Percentiles rank a stretch among this genome's conserved stretches.
Conservation (phyloP, 306 rosid species). For the Trifolium subterraneum region DNA sequence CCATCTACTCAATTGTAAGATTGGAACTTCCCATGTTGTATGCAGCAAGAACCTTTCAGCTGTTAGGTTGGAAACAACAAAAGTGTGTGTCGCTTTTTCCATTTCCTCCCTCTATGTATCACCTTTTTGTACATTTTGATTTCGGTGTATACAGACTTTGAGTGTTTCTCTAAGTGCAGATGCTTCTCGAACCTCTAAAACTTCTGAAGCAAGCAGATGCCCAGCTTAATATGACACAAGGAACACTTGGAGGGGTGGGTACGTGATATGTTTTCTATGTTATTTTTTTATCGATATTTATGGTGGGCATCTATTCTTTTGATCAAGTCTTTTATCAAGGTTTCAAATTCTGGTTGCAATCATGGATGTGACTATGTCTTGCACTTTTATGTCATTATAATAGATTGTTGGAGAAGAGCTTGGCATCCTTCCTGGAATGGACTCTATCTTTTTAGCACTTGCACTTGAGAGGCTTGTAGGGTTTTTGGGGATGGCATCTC, state of each 20-base stretch:
- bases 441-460: slow-evolving; percentile 65
- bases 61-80: slow-evolving; percentile 91
- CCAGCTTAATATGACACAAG: slow-evolving; percentile 85
- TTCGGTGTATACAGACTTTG: slow-evolving; percentile 30
- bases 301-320: slow-evolving; percentile 16
- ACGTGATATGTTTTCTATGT: slow-evolving; percentile 49
- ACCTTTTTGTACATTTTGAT: slow-evolving; percentile 17
- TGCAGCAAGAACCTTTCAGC: slow-evolving; percentile 83
- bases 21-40: slow-evolving; percentile 68
- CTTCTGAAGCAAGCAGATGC: slow-evolving; percentile 87
- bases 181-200: slow-evolving; percentile 84
- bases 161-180: slow-evolving; percentile 54
- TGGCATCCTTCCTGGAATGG: slow-evolving; percentile 94
- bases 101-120: slow-evolving; percentile 32
- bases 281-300: slow-evolving; percentile 32
- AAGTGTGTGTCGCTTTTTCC: slow-evolving; percentile 56
- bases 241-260: slow-evolving; percentile 93
- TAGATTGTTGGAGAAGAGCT: slow-evolving; percentile 98
- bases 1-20: slow-evolving; percentile 77
- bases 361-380: slow-evolving; percentile 7
- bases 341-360: neutral
- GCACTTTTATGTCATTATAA: slow-evolving; percentile 27
- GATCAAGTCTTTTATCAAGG: neutral
- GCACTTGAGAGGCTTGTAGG: slow-evolving; percentile 74
- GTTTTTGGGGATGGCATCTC: slow-evolving; percentile 54